Evolutionary conservation across 2,329 filamentous ascomycete species (phyloP).

Genomic region (Polychaeton citri): DNA sequence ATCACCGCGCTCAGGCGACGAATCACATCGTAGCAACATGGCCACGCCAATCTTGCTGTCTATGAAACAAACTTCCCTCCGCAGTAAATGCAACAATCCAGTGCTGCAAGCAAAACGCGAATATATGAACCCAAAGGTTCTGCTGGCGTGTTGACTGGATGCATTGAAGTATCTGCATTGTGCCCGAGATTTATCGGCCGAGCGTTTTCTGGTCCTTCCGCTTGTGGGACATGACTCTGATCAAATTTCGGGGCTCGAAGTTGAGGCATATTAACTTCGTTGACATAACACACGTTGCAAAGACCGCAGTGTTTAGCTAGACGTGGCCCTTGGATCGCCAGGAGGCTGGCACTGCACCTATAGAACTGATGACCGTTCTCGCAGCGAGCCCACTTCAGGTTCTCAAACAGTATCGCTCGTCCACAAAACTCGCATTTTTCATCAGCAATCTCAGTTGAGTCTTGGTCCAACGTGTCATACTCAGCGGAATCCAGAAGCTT

Average conservation of each 20-base stretch:
- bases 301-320: slow-evolving; percentile 40
- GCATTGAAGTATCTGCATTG: too few species aligned
- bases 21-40: too few species aligned
- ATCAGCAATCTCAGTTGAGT: slow-evolving; percentile 9
- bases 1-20: too few species aligned
- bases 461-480: background rate
- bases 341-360: slow-evolving; percentile 41
- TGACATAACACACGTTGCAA: slow-evolving; percentile 37
- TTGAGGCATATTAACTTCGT: slow-evolving; percentile 22
- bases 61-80: slow-evolving; percentile 24
- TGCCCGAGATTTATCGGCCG: too few species aligned
- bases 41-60: slow-evolving; percentile 2
- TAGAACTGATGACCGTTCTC: slow-evolving; percentile 38
- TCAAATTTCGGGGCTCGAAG: background rate
- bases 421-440: slow-evolving; percentile 43
- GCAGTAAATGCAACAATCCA: slow-evolving; percentile 24
- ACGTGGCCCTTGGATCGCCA: slow-evolving; percentile 41
- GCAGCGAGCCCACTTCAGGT: slow-evolving; percentile 35
- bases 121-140: slow-evolving; percentile 11
- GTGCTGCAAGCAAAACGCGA: slow-evolving; percentile 21
- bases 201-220: too few species aligned
- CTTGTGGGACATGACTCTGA: too few species aligned
- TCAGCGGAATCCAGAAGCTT: background rate
- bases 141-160: too few species aligned
- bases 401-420: slow-evolving; percentile 33